Evolutionary conservation across 139 green algal genomes (phyloP).

Genomic region (Astrephomene gubernaculifera): DNA sequence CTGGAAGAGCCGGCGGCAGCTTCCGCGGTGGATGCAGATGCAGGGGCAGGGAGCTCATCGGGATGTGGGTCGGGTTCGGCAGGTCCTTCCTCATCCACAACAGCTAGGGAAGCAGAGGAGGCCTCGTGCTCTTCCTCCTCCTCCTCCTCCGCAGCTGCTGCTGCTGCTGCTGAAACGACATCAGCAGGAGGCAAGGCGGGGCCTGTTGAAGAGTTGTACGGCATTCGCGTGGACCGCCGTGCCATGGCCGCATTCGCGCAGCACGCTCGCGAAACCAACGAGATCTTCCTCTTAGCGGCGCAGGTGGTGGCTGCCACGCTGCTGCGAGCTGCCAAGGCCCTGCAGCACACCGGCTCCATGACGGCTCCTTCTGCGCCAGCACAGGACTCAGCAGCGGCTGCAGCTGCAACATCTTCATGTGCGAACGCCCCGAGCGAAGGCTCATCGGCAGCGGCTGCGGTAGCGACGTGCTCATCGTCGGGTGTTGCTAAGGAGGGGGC

Average conservation of each 20-base stretch:
- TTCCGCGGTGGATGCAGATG: too few species aligned
- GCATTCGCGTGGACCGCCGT: slow-evolving; percentile 35
- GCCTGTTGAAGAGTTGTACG: slow-evolving; percentile 10
- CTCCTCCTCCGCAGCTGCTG: not conserved
- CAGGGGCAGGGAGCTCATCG: too few species aligned
- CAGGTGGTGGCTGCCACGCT: slow-evolving; percentile 44
- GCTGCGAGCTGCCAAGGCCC: slow-evolving; percentile 18
- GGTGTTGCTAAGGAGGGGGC: too few species aligned
- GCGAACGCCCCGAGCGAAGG: too few species aligned
- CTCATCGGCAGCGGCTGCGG: not conserved
- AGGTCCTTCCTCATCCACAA: not conserved
- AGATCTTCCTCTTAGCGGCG: slow-evolving; percentile 81
- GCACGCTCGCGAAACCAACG: slow-evolving; percentile 78
- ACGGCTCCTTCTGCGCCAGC: too few species aligned
- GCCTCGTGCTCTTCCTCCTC: not conserved
- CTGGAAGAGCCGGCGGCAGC: not conserved
- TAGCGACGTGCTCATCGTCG: too few species aligned
- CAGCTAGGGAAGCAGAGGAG: not conserved
- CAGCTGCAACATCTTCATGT: too few species aligned
- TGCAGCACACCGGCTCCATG: too few species aligned
- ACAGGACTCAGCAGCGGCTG: not conserved
- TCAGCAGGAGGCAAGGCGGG: not conserved
- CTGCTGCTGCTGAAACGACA: not conserved
- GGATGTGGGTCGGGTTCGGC: not conserved
- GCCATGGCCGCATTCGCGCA: slow-evolving; percentile 64